Percentiles rank a stretch among this genome's conserved stretches.
These are phyloP conservation scores for Neonectria sp. DNA, from an alignment of 2,329 filamentous ascomycete species.

Conservation along the genomic window DNA sequence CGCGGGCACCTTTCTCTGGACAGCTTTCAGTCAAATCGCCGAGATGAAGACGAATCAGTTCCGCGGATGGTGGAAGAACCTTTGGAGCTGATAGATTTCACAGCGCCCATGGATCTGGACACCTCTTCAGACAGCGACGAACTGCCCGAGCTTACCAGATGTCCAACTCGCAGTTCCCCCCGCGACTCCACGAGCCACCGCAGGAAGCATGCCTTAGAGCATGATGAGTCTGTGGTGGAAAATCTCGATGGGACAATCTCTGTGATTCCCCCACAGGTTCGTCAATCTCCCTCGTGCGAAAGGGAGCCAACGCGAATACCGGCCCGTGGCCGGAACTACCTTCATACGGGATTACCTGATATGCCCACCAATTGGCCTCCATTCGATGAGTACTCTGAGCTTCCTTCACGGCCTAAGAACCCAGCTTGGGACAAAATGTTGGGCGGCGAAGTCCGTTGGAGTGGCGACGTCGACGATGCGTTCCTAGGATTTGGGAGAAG, in stretches of 20 bases:
- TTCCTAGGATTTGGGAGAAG: not conserved
- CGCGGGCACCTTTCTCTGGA: not conserved
- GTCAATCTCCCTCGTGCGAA: not conserved
- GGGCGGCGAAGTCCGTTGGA: not conserved
- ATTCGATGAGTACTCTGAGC: not conserved
- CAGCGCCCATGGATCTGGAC: conserved; percentile 9
- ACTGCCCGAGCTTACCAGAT: conserved; percentile 1
- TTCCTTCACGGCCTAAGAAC: not conserved
- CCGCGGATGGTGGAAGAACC: not conserved
- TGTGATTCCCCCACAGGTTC: too few relatives aligned
- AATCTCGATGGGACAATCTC: not conserved
- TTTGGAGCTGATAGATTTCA: not conserved
- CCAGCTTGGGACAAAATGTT: not conserved
- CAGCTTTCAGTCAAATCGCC: not conserved
- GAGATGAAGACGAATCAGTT: not conserved
- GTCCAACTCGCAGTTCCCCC: not conserved
- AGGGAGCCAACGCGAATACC: not conserved
- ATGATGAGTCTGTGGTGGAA: not conserved
- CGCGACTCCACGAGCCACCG: not conserved
- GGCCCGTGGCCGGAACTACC: not conserved
- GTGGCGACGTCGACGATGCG: not conserved
- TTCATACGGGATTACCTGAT: not conserved
- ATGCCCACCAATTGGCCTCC: conserved; percentile 11
- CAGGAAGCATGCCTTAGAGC: not conserved
- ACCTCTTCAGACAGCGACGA: conserved; percentile 4